These are phyloP conservation scores for Rubroboletus satanas DNA, from an alignment of 768 basidiomycete species.

Conservation along the genomic window DNA sequence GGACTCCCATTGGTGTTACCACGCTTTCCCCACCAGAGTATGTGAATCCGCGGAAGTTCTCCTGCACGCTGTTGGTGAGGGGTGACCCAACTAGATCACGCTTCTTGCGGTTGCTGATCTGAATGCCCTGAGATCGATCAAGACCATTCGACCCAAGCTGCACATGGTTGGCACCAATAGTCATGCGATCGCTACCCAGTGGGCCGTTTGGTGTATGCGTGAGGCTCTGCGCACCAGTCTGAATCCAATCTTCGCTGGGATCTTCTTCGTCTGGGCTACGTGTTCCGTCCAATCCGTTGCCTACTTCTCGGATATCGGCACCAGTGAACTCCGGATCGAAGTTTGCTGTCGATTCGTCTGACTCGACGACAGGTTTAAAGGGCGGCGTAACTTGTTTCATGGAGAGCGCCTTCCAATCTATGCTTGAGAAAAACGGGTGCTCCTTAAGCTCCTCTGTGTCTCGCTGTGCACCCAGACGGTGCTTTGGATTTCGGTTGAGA, in stretches of 20 bases:
- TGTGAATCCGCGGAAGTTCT: conserved; percentile 95
- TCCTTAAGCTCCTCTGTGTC: conserved; percentile 95
- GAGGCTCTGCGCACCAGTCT: conserved; percentile 30
- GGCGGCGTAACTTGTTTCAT: conserved; percentile 91
- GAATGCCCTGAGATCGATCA: conserved; percentile 36
- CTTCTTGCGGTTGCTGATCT: conserved; percentile 49
- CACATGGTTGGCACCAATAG: conserved; percentile 8
- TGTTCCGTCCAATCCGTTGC: conserved; percentile 47
- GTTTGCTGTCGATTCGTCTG: conserved; percentile 96
- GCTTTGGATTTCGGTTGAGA: conserved; percentile 96
- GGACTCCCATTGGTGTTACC: conserved; percentile 40
- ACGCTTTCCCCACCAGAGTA: conserved; percentile 75
- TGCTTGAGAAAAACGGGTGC: conserved; percentile 86
- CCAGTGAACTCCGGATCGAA: conserved; percentile 98
- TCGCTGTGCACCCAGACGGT: conserved; percentile 86
- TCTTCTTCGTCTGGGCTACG: conserved; percentile 51
- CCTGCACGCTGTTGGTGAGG: conserved; percentile 89
- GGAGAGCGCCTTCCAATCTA: conserved; percentile 89
- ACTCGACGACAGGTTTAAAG: conserved; percentile 97
- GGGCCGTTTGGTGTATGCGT: conserved; percentile 74
- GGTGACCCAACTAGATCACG: conserved; percentile 54
- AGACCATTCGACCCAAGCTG: conserved; percentile 20
- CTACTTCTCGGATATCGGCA: conserved; percentile 79
- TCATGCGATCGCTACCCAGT: conserved; percentile 54
- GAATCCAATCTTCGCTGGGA: conserved; percentile 59